phyloP scores from a whole-genome alignment of 345 rosid species.

The Salix udensis region DNA sequence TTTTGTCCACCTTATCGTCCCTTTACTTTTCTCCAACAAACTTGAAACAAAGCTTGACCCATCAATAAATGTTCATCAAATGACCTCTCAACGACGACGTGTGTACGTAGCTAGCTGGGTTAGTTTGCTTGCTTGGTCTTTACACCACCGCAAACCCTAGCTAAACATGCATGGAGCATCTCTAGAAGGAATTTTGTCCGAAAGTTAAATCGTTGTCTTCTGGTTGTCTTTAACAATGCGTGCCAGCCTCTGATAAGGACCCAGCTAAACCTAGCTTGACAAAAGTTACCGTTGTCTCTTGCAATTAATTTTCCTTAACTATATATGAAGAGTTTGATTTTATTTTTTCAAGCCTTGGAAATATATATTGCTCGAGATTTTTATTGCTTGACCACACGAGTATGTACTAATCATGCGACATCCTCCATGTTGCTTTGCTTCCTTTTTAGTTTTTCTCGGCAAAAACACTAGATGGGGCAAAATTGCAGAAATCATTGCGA shows the following conservation, averaged over 20 bases:
- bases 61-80: conserved; percentile 3
- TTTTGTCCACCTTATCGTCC: neutral
- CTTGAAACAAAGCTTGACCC: conserved; percentile 1
- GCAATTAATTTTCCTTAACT: neutral
- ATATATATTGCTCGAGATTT: too few species aligned
- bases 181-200: conserved; percentile 9
- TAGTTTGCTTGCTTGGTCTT: conserved; percentile 13
- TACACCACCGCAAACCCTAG: conserved; percentile 14
- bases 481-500: neutral
- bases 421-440: neutral
- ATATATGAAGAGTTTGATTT: neutral
- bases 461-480: neutral
- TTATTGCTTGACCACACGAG: neutral
- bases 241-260: conserved; percentile 19
- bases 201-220: conserved; percentile 30
- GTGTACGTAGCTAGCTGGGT: neutral
- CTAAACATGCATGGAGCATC: conserved; percentile 3
- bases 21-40: conserved; percentile 4
- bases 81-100: conserved; percentile 7
- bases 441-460: too few species aligned
- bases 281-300: conserved; percentile 1
- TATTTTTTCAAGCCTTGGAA: neutral
- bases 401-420: neutral
- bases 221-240: conserved; percentile 33
- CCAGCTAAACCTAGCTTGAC: neutral